phyloP scores from a whole-genome alignment of 305 asterid species.

The Solanum chacoense region DNA sequence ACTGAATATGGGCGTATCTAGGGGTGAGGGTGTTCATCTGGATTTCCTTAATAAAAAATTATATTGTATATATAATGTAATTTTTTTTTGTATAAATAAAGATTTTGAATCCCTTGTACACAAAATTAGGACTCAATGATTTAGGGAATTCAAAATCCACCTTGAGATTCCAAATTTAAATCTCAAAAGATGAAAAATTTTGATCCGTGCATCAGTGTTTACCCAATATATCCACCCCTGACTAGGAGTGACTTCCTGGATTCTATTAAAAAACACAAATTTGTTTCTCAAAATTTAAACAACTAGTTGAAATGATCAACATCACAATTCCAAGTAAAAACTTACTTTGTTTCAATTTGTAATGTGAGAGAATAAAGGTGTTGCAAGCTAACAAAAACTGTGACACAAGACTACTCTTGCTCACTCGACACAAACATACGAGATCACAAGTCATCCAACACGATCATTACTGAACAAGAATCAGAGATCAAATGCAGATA shows the following conservation, averaged over 20 bases:
- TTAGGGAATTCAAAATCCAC: not conserved
- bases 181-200: rapidly evolving
- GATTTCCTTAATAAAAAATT: not conserved
- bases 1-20: not conserved
- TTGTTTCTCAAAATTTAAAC: not conserved
- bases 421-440: not conserved
- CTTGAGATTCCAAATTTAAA: not conserved
- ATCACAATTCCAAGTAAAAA: not conserved
- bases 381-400: not conserved
- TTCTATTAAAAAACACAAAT: not conserved
- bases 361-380: not conserved
- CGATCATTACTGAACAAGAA: not conserved
- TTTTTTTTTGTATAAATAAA: too few relatives aligned
- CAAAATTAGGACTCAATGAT: not conserved
- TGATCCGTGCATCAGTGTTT: not conserved
- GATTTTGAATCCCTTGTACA: not conserved
- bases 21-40: not conserved
- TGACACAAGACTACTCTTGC: not conserved
- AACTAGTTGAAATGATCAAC: not conserved
- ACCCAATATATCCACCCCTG: not conserved
- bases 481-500: not conserved
- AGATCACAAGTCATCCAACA: not conserved
- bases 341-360: not conserved
- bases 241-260: not conserved
- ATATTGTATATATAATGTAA: not conserved